Evolutionary conservation across 2,329 filamentous ascomycete genomes (phyloP).

Genomic region (Gnomoniopsis smithogilvyi): DNA sequence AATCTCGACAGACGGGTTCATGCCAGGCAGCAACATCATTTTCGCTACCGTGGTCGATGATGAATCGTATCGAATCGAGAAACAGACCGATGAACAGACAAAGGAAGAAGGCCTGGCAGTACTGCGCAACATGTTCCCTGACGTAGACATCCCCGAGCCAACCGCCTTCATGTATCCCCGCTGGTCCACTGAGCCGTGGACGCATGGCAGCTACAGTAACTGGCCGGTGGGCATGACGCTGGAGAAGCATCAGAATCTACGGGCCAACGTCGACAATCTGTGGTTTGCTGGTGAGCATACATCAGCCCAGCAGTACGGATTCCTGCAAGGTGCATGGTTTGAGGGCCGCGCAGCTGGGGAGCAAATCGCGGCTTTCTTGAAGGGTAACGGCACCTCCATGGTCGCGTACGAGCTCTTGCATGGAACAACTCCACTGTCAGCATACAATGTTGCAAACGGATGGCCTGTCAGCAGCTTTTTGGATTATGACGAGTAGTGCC

Average conservation of each 20-base stretch:
- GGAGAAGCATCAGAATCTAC: slow-evolving; percentile 64
- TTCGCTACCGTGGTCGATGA: slow-evolving; percentile 61
- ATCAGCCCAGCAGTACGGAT: slow-evolving; percentile 62
- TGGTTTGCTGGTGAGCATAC: slow-evolving; percentile 66
- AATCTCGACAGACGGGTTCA: slow-evolving; percentile 53
- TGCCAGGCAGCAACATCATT: slow-evolving; percentile 60
- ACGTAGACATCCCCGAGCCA: slow-evolving; percentile 54
- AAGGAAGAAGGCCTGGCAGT: slow-evolving; percentile 54
- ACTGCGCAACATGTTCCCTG: slow-evolving; percentile 59
- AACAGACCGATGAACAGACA: slow-evolving; percentile 56
- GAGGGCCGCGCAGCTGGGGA: slow-evolving; percentile 50
- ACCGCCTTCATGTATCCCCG: slow-evolving; percentile 59
- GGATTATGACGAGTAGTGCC: slow-evolving; percentile 18
- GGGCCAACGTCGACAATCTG: slow-evolving; percentile 58
- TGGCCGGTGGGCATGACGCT: slow-evolving; percentile 63
- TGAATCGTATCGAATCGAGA: slow-evolving; percentile 56
- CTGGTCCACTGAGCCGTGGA: slow-evolving; percentile 46
- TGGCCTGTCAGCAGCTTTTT: slow-evolving; percentile 35
- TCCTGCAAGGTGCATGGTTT: slow-evolving; percentile 60
- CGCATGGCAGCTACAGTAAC: slow-evolving; percentile 63
- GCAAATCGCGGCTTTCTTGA: slow-evolving; percentile 37
- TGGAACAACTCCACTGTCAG: slow-evolving; percentile 31
- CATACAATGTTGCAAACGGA: slow-evolving; percentile 33
- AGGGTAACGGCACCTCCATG: slow-evolving; percentile 24
- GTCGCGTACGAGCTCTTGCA: slow-evolving; percentile 28